A percentile compares a stretch with the other conserved stretches of the same genome.
Conservation (phyloP, 345 rosid species). For the Hevea brasiliensis region DNA sequence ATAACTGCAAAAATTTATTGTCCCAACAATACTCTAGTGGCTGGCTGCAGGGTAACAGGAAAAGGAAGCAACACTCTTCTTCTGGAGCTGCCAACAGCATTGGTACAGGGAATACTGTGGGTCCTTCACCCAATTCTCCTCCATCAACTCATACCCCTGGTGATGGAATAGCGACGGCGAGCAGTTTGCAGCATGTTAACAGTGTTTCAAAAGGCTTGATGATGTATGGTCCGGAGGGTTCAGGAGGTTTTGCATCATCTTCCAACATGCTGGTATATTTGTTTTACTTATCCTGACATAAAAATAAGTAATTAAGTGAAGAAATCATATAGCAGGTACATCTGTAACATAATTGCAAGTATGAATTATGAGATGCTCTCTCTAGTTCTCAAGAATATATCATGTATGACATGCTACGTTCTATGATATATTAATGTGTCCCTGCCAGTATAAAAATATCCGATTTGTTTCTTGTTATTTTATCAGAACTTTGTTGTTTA, state of each 20-base stretch:
- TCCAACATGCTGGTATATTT: slow-evolving; percentile 49
- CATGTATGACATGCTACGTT: no score
- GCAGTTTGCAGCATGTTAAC: slow-evolving; percentile 42
- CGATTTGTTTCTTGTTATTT: not conserved
- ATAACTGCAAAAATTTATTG: not conserved
- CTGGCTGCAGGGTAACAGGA: slow-evolving; percentile 47
- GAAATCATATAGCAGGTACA: not conserved
- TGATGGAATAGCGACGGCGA: slow-evolving; percentile 19
- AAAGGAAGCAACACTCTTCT: slow-evolving; percentile 63
- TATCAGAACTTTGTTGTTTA: not conserved
- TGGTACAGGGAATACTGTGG: slow-evolving; percentile 61
- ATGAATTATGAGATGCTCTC: not conserved
- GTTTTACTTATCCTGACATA: not conserved
- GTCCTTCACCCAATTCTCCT: slow-evolving; percentile 62
- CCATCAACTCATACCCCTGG: slow-evolving; percentile 70
- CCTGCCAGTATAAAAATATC: not conserved
- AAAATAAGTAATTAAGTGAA: not conserved
- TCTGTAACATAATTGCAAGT: not conserved
- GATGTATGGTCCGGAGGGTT: slow-evolving; percentile 44
- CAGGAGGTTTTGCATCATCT: slow-evolving; percentile 47
- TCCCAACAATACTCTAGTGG: slow-evolving; percentile 15
- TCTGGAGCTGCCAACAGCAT: slow-evolving; percentile 65
- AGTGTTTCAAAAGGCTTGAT: slow-evolving; percentile 42
- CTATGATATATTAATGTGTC: not conserved
- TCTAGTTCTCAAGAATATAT: not conserved